Base-by-base conservation (phyloP, 352 stramenopile genomes). In the Phytophthora vignae region DNA sequence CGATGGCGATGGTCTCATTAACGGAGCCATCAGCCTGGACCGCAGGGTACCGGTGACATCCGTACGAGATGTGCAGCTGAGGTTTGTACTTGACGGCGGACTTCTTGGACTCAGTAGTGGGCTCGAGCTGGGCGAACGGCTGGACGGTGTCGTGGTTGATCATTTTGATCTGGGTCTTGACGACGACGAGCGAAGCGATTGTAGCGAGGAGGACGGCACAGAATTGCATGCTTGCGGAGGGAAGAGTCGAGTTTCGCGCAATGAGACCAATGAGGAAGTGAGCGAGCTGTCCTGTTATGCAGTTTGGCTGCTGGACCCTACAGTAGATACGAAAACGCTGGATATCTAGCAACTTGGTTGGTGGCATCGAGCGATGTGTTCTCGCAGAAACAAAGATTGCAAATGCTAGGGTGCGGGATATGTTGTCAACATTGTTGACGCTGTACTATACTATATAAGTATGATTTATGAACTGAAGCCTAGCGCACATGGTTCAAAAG, bases 11-110 rank as follows among this genome's bases (percentile, higher is more conserved):
- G n/a, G n/a, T n/a, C n/a, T n/a, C n/a, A n/a, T 50, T 74, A 8
- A 63, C 76, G 29, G 73, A 72, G 22, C 76, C 72, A 6, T 60
- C 52, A 0, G 52, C 22, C 57, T 83, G 60, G 11, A 82, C 75
- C 10, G 71, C 75, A 12, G 75, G 67, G 65, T 80, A 83, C 49
- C 72, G 58, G 33, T 72, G 67, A 55, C 72, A 83, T 11, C 70
- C 69, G 65, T 80, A 78, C 27, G 61, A 69, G 38, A 79, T 71
- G 33, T 65, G 22, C 42, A 83, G 70, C n/a, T 69, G 61, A 4
- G 61, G 61, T 7, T 69, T 69, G 38, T 62, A 69, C 53, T 69
- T 69, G 61, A 69, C 53, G 14, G 52, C 61, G 17, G 27, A 42
- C 15, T 62, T 69, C 50, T 62, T 15, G 6, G 50, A 19, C 22